A percentile compares a stretch with the other conserved stretches of the same genome.
These are phyloP conservation scores for Boletus sensibilis DNA, from an alignment of 768 basidiomycete species.

Conservation along the genomic window DNA sequence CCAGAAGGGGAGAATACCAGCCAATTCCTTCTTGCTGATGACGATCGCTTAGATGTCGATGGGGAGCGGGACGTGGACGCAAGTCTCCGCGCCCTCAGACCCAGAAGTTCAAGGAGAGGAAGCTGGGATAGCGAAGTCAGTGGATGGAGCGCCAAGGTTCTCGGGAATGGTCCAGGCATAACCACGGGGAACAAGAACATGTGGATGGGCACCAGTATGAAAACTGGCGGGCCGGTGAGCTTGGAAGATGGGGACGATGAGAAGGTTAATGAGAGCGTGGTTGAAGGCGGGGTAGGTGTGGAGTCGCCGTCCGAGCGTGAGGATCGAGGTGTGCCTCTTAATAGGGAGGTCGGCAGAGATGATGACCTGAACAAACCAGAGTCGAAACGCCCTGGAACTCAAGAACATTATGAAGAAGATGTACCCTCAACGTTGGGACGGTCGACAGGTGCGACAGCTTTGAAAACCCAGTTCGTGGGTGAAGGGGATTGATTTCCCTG, in stretches of 20 bases:
- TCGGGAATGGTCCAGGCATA: slow-evolving; percentile 45
- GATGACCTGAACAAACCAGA: slow-evolving; percentile 6
- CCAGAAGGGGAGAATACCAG: slow-evolving; percentile 58
- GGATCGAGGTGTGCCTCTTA: slow-evolving; percentile 5
- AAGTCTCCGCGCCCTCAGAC: slow-evolving; percentile 85
- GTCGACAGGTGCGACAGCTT: slow-evolving; percentile 22
- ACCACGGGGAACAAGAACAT: slow-evolving; percentile 54
- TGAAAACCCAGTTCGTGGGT: slow-evolving; percentile 8
- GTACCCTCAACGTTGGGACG: slow-evolving; percentile 28
- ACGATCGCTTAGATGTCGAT: slow-evolving; percentile 54
- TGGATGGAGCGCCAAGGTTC: slow-evolving; percentile 77
- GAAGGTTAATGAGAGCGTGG: slow-evolving; percentile 21
- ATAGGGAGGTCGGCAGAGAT: slow-evolving; percentile 2
- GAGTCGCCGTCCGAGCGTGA: slow-evolving; percentile 8
- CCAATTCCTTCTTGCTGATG: slow-evolving; percentile 65
- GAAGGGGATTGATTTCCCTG: slow-evolving; percentile 2
- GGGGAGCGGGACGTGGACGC: slow-evolving; percentile 73
- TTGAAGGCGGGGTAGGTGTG: slow-evolving; percentile 13
- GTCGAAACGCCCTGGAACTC: slow-evolving; percentile 2
- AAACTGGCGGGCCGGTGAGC: slow-evolving; percentile 53
- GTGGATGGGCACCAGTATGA: slow-evolving; percentile 60
- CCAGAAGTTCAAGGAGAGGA: slow-evolving; percentile 79
- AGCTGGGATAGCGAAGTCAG: slow-evolving; percentile 93
- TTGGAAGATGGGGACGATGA: slow-evolving; percentile 42
- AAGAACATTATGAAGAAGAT: slow-evolving; percentile 17